phyloP scores from a whole-genome alignment of 371 early-diverging fungal species.

The Funneliformis caledonium region DNA sequence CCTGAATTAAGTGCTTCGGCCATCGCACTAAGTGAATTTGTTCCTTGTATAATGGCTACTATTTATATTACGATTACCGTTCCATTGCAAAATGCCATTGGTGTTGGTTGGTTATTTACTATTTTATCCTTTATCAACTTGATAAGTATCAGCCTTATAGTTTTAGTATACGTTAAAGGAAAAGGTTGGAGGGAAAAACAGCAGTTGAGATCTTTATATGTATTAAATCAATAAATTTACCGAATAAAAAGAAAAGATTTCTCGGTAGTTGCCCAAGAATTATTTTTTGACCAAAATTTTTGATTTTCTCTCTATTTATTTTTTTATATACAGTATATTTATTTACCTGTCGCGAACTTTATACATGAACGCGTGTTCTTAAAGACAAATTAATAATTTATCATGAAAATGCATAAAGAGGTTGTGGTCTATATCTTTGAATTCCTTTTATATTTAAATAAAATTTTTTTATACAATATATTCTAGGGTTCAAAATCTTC shows the following conservation, averaged over 20 bases:
- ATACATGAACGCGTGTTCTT: not conserved
- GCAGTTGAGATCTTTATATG: not conserved
- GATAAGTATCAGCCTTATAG: not conserved
- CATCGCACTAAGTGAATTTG: not conserved
- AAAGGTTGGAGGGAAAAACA: slow-evolving; percentile 19
- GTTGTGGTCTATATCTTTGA: too few species aligned
- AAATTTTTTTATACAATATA: too few species aligned
- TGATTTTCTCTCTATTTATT: too few species aligned
- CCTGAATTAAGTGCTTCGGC: slow-evolving; percentile 24
- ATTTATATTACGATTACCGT: not conserved
- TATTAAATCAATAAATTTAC: not conserved
- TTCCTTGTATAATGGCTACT: slow-evolving; percentile 1
- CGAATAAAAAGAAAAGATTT: not conserved
- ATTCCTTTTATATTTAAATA: too few species aligned
- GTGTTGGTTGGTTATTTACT: slow-evolving; percentile 13
- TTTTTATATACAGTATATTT: too few species aligned
- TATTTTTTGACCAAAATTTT: too few species aligned
- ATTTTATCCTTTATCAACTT: not conserved
- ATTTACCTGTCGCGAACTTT: not conserved
- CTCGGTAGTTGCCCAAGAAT: too few species aligned
- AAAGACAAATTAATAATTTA: not conserved
- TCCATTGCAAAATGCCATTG: slow-evolving; percentile 6
- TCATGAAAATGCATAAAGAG: not conserved
- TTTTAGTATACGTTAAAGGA: slow-evolving; percentile 24
- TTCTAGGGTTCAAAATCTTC: too few species aligned